phyloP scores from a whole-genome alignment of 495 filamentous ascomycete genomes.

The Aspergillus mulundensis region DNA sequence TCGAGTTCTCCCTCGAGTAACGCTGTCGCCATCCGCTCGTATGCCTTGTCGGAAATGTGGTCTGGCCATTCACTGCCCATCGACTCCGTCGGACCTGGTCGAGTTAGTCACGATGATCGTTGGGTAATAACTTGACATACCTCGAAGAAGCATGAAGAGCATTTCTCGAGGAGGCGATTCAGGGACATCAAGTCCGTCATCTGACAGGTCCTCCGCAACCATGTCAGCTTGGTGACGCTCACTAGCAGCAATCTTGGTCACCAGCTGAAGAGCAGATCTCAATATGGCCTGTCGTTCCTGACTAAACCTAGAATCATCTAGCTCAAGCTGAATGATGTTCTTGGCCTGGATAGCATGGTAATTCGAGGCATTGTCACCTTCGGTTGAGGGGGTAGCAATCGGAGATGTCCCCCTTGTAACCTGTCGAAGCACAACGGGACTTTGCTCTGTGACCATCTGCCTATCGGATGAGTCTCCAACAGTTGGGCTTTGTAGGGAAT shows the following conservation, averaged over 20 bases:
- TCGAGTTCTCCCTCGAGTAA: slow-evolving; percentile 11
- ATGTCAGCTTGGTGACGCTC: slow-evolving; percentile 1
- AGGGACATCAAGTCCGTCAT: slow-evolving; percentile 7
- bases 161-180: slow-evolving; percentile 21
- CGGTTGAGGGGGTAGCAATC: slow-evolving; percentile 2
- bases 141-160: slow-evolving; percentile 27
- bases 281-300: slow-evolving; percentile 21
- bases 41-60: slow-evolving; percentile 25
- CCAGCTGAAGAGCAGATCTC: slow-evolving; percentile 22
- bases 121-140: slow-evolving; percentile 2
- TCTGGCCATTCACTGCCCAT: slow-evolving; percentile 24
- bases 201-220: background rate
- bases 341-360: slow-evolving; percentile 27
- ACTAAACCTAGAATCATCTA: slow-evolving; percentile 18
- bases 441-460: background rate
- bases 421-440: background rate
- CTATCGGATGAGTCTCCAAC: background rate
- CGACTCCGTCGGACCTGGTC: slow-evolving; percentile 11
- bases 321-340: slow-evolving; percentile 22
- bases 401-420: background rate
- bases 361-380: slow-evolving; percentile 14
- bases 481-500: background rate
- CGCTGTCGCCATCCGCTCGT: slow-evolving; percentile 19
- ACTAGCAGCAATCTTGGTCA: slow-evolving; percentile 20
- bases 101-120: background rate